Evolutionary conservation across 305 asterid genomes (phyloP).

Genomic region (Euphrasia arctica): DNA sequence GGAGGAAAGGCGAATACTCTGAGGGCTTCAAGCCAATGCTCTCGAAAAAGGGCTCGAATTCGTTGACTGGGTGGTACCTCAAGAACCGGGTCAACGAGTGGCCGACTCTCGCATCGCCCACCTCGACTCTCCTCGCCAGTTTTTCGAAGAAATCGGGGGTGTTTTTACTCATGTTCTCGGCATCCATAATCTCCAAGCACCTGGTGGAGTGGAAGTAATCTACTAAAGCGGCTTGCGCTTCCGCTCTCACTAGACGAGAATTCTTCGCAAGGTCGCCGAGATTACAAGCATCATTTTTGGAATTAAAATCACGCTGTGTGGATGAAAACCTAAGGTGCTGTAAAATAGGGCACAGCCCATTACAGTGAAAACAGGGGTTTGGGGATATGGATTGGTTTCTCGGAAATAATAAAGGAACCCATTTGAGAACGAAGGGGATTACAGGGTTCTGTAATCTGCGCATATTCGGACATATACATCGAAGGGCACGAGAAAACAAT

Average conservation of each 20-base stretch:
- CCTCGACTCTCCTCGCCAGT: slow-evolving; percentile 38
- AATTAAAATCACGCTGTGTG: too few relatives aligned
- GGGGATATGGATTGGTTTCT: too few relatives aligned
- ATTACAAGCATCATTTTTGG: too few relatives aligned
- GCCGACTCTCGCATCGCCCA: slow-evolving; percentile 37
- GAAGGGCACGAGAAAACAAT: too few relatives aligned
- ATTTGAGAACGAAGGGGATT: too few relatives aligned
- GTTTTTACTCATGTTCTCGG: slow-evolving; percentile 65
- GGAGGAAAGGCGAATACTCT: slow-evolving; percentile 49
- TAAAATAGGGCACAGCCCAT: too few relatives aligned
- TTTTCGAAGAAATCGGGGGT: slow-evolving; percentile 49
- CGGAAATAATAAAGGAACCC: too few relatives aligned
- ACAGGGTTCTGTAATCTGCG: too few relatives aligned
- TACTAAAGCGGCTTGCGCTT: slow-evolving; percentile 67
- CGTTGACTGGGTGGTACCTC: slow-evolving; percentile 78
- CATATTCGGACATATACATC: too few relatives aligned
- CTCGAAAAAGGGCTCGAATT: slow-evolving; percentile 80
- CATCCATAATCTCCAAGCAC: slow-evolving; percentile 60
- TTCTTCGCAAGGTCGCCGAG: too few relatives aligned
- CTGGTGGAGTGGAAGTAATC: slow-evolving; percentile 75
- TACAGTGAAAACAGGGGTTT: too few relatives aligned
- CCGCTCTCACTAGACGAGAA: slow-evolving; percentile 25
- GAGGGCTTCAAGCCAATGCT: slow-evolving; percentile 59
- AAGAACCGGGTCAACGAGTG: slow-evolving; percentile 48
- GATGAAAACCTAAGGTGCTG: too few relatives aligned